phyloP scores from a whole-genome alignment of 1,139 yeast species.

The Hansenula lynferdii region DNA sequence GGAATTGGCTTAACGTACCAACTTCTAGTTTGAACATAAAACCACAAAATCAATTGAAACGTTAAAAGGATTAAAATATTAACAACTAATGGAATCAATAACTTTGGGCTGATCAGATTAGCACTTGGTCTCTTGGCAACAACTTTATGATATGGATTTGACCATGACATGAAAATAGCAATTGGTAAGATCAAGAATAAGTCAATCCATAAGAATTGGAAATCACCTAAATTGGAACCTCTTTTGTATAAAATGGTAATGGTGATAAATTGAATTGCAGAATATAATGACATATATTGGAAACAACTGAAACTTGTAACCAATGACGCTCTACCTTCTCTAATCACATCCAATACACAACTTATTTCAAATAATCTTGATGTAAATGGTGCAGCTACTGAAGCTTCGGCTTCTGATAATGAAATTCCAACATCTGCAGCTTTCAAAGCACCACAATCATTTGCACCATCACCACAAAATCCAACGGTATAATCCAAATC shows the following conservation, averaged over 20 bases:
- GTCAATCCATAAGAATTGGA: conserved; percentile 93
- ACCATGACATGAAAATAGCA: conserved; percentile 98
- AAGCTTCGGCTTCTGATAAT: conserved; percentile 94
- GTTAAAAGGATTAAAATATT: conserved; percentile 57
- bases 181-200: conserved; percentile 84
- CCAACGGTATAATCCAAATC: conserved; percentile 87
- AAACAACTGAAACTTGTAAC: conserved; percentile 96
- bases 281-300: conserved; percentile 95
- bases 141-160: conserved; percentile 64
- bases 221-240: conserved; percentile 96
- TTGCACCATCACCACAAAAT: conserved; percentile 97
- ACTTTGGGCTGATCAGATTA: conserved; percentile 83
- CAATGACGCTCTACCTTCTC: conserved; percentile 91
- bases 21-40: conserved; percentile 44
- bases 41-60: conserved; percentile 72
- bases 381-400: conserved; percentile 98
- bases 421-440: conserved; percentile 98
- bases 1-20: conserved; percentile 86
- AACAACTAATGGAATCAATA: conserved; percentile 72
- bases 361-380: conserved; percentile 85
- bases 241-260: conserved; percentile 80
- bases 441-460: conserved; percentile 96
- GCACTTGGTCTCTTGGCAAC: conserved; percentile 86
- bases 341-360: conserved; percentile 85
- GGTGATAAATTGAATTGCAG: conserved; percentile 91